A percentile compares a stretch with the other conserved stretches of the same genome.
phyloP scores from a whole-genome alignment of 129 eudicot species.

The Glebionis coronaria region DNA sequence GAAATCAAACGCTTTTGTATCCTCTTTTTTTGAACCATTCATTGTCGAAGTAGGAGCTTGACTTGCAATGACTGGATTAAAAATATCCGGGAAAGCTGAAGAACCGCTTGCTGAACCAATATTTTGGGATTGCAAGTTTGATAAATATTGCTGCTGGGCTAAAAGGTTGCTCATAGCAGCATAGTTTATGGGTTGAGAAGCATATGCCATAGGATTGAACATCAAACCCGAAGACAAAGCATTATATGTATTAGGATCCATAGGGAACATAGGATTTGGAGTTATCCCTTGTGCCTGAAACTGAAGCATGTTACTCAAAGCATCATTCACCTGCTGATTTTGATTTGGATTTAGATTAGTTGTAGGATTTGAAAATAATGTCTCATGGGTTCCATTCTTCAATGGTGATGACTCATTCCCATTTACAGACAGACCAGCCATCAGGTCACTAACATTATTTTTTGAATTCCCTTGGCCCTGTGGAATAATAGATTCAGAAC shows the following conservation, averaged over 20 bases:
- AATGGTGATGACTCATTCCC: conserved; percentile 39
- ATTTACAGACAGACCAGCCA: conserved; percentile 64
- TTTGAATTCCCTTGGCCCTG: not conserved
- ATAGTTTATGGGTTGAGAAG: conserved; percentile 65
- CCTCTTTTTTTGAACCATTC: conserved; percentile 78
- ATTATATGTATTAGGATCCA: conserved; percentile 58
- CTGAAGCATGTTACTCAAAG: conserved; percentile 41
- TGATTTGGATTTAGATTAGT: conserved; percentile 25
- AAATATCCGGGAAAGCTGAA: conserved; percentile 77
- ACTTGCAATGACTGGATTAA: conserved; percentile 57
- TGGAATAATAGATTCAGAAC: too few relatives aligned
- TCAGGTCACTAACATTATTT: conserved; percentile 51
- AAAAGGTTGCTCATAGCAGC: conserved; percentile 69
- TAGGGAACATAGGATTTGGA: conserved; percentile 52
- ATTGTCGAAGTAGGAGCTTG: conserved; percentile 58
- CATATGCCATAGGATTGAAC: conserved; percentile 62
- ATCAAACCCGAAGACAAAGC: conserved; percentile 54
- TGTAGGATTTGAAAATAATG: conserved; percentile 34
- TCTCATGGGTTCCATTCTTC: conserved; percentile 34
- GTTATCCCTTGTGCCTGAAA: conserved; percentile 48
- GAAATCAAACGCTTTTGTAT: conserved; percentile 89
- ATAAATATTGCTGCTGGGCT: conserved; percentile 70
- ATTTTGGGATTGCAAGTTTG: conserved; percentile 55
- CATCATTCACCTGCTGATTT: conserved; percentile 24
- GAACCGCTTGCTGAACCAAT: conserved; percentile 39